Evolutionary conservation across 192 early-diverging fungal genomes (phyloP), one percentile per base, ranked within the genome.

Genomic region (Gonapodya prolifera): DNA sequence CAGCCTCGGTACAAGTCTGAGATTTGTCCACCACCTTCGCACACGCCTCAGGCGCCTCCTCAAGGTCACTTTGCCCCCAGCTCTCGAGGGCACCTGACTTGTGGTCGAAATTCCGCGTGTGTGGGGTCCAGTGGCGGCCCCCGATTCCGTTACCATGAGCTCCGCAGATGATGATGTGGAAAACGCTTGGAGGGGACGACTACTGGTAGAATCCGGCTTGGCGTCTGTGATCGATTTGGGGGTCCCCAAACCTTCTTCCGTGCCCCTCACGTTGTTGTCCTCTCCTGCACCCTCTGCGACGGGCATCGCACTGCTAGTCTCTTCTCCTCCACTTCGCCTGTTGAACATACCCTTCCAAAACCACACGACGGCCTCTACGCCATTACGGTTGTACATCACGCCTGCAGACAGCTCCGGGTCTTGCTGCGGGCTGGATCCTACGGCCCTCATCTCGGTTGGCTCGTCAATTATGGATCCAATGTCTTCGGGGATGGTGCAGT

Each of bases 1-100:
- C 35, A 87, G 78, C 8, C 78, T 70, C 0, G 89, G 87, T 1
- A 87, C 79, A 29, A 86, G 1, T 70, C 86, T 78, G 32, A 84
- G 45, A 23, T 61, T 61, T 8, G 45, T 61, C 45, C 45, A 61
- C 45, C 45, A 23, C 23, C 45, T 61, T 23, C 23, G 8, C 8
- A 61, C 8, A 61, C 45, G 45, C 23, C 45, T 8, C 45, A 61
- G 8, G 8, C 8, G 45, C 45, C 45, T 61, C 45, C 8, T 23
- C 8, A 61, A 61, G 23, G 45, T 61, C 45, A 61, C 23, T 23
- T 61, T 61, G 8, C 45, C 45, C 45, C 8, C 23, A 61, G 45
- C 8, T 61, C 45, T 23, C 45, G 45, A 61, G 23, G 23, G 45
- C 45, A 16, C 45, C 8, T 61, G 45, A 61, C 45, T 23, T n/a